Evolutionary conservation across 202 grass and related monocot genomes (phyloP).

Genomic region (Panicum hallii): DNA sequence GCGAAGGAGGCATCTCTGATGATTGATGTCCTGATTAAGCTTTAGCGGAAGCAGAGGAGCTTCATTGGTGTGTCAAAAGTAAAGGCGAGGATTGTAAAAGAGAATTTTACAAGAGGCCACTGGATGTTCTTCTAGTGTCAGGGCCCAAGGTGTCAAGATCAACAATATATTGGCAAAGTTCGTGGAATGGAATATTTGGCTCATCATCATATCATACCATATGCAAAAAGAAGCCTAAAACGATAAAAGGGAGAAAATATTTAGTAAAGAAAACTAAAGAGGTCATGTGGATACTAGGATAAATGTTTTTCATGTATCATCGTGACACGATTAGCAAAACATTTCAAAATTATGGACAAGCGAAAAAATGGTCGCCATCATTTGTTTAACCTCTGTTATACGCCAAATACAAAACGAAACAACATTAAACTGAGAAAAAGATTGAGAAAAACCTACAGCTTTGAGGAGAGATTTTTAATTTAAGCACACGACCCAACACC

Average conservation of each 20-base stretch:
- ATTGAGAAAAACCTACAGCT: too few relatives aligned
- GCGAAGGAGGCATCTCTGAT: background rate
- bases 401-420: too few relatives aligned
- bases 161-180: background rate
- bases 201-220: background rate
- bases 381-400: too few relatives aligned
- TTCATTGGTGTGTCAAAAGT: background rate
- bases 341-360: too few relatives aligned
- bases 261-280: background rate
- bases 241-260: background rate
- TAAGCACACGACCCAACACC: too few relatives aligned
- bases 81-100: background rate
- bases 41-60: constrained; percentile 1
- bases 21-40: constrained; percentile 24
- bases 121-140: background rate
- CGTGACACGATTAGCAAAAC: too few relatives aligned
- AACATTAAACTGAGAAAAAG: too few relatives aligned
- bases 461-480: too few relatives aligned
- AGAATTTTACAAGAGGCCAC: background rate
- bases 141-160: background rate
- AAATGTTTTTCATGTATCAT: too few relatives aligned
- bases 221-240: background rate
- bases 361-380: too few relatives aligned
- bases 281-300: too few relatives aligned
- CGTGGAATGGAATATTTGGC: background rate